Base-by-base conservation (phyloP, 345 rosid genomes). In the Reutealis trisperma region DNA sequence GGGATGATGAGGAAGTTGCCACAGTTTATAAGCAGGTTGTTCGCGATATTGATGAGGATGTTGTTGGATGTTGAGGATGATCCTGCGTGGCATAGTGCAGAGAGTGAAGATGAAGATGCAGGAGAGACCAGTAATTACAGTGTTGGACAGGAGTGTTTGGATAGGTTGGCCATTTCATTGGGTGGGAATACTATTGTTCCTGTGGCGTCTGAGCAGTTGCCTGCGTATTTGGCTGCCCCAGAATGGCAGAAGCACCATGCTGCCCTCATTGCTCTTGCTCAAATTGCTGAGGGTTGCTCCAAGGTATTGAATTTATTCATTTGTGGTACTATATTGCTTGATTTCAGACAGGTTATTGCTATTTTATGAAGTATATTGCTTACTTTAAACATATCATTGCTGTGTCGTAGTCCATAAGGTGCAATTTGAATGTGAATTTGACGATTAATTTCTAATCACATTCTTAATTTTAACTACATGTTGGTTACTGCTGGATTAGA, bases 161-260 rank as follows among this genome's bases (percentile, higher is more conserved):
- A 96, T 84, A 79, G 99, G 63, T 75, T 96, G 84, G 96, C 99
- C 0, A 93, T 96, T 81, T 90, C 99, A 7, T 79, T 96, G 72
- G 98, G 99, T 62, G 99, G 99, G 70, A 96, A 96, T 71, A 96
- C 98, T 0, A 89, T 96, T 82, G 95, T 96, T 81, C 97, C 99
- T 0, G 99, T 96, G 51, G 99, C 99, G 0, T 96, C 97, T 8
- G 97, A 92, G 85, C 97, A 87, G 83, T 84, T 96, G 84, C 94
- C 98, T n/a, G 88, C 86, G 12, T 94, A 86, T 81, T 85, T 96
- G 83, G 88, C 95, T 76, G 97, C 99, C 51, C 87, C 98, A 0
- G 98, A 96, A 77, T 96, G 99, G 99, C 94, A 94, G 86, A 96
- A 96, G 75, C 99, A 96, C 71, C 99, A 94, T 60, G 99, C 99